These are phyloP conservation scores for Hericium coralloides DNA, from an alignment of 768 basidiomycete species.

Conservation along the genomic window DNA sequence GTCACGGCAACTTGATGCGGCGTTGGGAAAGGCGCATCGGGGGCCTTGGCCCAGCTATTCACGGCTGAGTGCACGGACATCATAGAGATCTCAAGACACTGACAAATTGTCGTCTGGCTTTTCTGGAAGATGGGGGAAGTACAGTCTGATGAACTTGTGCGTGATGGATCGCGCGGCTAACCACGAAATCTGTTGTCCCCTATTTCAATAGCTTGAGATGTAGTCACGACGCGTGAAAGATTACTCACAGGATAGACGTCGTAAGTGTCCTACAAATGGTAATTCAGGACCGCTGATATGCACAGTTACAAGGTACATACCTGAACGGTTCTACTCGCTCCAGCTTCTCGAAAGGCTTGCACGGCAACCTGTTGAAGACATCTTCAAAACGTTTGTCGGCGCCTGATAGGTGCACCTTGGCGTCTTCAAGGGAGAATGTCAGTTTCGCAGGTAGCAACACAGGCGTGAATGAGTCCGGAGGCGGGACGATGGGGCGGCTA, in stretches of 20 bases:
- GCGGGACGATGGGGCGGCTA: neutral
- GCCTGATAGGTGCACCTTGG: slow-evolving; percentile 58
- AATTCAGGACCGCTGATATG: neutral
- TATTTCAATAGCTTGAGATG: slow-evolving; percentile 16
- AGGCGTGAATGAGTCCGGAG: neutral
- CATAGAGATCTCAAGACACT: slow-evolving; percentile 10
- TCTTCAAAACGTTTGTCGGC: slow-evolving; percentile 64
- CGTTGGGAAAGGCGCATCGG: slow-evolving; percentile 47
- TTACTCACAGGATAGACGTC: slow-evolving; percentile 59
- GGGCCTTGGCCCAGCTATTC: slow-evolving; percentile 6
- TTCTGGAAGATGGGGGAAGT: slow-evolving; percentile 66
- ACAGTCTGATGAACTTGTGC: slow-evolving; percentile 71
- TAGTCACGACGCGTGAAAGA: neutral
- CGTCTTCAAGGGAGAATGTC: slow-evolving; percentile 69
- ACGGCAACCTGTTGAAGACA: slow-evolving; percentile 55
- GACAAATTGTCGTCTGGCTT: slow-evolving; percentile 44
- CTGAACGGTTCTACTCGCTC: slow-evolving; percentile 79
- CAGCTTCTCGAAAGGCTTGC: slow-evolving; percentile 69
- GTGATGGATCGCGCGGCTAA: slow-evolving; percentile 77
- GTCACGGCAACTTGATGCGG: slow-evolving; percentile 58
- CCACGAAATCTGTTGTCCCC: slow-evolving; percentile 82
- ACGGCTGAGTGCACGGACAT: slow-evolving; percentile 3
- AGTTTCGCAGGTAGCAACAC: slow-evolving; percentile 53
- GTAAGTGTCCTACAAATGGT: slow-evolving; percentile 45
- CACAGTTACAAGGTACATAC: slow-evolving; percentile 28